Evolutionary conservation across 371 early-diverging fungal genomes (phyloP).

Genomic region (Vittaforma corneae): DNA sequence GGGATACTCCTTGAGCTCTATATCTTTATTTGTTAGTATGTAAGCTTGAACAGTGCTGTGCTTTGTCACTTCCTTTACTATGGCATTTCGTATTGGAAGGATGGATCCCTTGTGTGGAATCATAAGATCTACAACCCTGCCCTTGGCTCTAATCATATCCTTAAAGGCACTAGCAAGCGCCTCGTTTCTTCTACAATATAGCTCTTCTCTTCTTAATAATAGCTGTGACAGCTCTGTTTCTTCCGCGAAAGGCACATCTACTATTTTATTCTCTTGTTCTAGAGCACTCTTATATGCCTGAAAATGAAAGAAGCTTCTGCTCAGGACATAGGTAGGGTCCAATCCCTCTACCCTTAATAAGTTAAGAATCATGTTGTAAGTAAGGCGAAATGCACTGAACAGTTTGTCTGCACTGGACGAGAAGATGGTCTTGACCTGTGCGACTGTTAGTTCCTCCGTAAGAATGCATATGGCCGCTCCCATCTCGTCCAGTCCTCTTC

Average conservation of each 20-base stretch:
- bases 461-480: slow-evolving; percentile 93
- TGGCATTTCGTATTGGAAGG: slow-evolving; percentile 22
- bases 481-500: slow-evolving; percentile 73
- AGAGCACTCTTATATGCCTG: slow-evolving; percentile 60
- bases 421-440: slow-evolving; percentile 49
- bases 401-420: slow-evolving; percentile 70
- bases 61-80: slow-evolving; percentile 24
- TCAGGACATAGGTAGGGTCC: slow-evolving; percentile 81
- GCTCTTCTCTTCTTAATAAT: slow-evolving; percentile 8
- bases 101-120: slow-evolving; percentile 31
- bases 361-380: slow-evolving; percentile 97
- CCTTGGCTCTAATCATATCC: slow-evolving; percentile 17
- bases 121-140: slow-evolving; percentile 45
- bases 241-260: neutral
- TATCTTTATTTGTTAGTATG: slow-evolving; percentile 15
- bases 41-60: neutral
- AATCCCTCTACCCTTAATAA: slow-evolving; percentile 88
- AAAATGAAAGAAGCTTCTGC: slow-evolving; percentile 85
- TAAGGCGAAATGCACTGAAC: slow-evolving; percentile 86
- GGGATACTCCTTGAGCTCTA: slow-evolving; percentile 9
- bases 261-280: slow-evolving; percentile 31
- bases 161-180: neutral
- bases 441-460: slow-evolving; percentile 58
- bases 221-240: slow-evolving; percentile 2
- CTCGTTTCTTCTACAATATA: slow-evolving; percentile 18